Base-by-base conservation (phyloP, 345 rosid genomes). In the Salix exigua region DNA sequence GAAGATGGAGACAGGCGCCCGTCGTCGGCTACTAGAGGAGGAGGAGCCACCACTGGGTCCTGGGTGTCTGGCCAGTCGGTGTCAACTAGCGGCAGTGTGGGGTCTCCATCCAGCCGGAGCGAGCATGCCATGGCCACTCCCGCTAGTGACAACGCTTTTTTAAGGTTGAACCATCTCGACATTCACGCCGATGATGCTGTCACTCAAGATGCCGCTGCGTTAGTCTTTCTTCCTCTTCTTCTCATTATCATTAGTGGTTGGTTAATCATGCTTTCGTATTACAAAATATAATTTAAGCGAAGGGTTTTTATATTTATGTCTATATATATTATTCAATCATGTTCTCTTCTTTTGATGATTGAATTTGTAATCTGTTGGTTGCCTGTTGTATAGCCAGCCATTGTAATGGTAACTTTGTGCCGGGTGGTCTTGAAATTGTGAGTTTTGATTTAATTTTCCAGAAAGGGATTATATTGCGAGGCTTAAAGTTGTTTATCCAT, bases 101-200 rank as follows among this genome's bases (percentile, higher is more conserved):
- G 99, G 14, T 96, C 99, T 1, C 99, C 97, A 1, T 96, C 97
- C 1, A 92, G 96, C 88, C 85, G 92, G 78, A 89, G 93, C 81
- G 88, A 74, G 81, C 92, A 76, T 68, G 83, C 86, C 73, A 81
- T 86, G 70, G 93, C 95, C 48, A 92, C 98, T 1, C 95, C 97
- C 6, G 91, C 90, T 8, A 89, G 89, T 61, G 99, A 94, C 77
- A 89, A 28, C 73, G 80, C 98, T 46, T 86, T 88, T 70, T 73
- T 89, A 10, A 82, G 90, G 44, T 72, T 91, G 38, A 90, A 94
- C 83, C 91, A 89, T 80, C 91, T 94, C 65, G 98, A 94, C 66
- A 91, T 92, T 80, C 97, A 94, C 25, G 97, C 93, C 18, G 99
- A 96, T 33, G 97, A 96, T 82, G 91, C 93, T 58, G 99, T 87